phyloP scores from a whole-genome alignment of 441 rosid genomes.

The Eruca vesicaria region DNA sequence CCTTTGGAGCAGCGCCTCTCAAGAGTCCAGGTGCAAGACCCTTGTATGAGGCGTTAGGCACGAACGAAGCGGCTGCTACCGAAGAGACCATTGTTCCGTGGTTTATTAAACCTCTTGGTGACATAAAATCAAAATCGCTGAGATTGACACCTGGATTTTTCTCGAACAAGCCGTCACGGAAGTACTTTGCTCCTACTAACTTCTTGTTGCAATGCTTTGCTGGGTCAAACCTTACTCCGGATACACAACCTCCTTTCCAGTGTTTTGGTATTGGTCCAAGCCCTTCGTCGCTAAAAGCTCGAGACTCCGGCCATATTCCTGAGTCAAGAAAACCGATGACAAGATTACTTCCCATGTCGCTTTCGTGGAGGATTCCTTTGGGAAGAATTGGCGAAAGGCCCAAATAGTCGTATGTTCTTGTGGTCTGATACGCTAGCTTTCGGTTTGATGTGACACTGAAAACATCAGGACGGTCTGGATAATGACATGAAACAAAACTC shows the following conservation, averaged over 20 bases:
- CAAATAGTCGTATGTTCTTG: conserved; percentile 58
- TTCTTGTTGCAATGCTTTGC: conserved; percentile 54
- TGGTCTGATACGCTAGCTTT: conserved; percentile 45
- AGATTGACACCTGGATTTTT: accelerated
- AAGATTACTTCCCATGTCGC: conserved; percentile 58
- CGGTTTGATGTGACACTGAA: conserved; percentile 45
- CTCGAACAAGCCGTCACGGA: conserved; percentile 30
- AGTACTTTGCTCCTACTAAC: conserved; percentile 69
- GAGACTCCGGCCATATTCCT: conserved; percentile 72
- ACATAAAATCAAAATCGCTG: background rate
- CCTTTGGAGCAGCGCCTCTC: conserved; percentile 64
- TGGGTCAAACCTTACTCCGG: conserved; percentile 50
- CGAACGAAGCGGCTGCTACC: conserved; percentile 51
- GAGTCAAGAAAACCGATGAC: conserved; percentile 61
- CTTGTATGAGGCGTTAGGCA: conserved; percentile 41
- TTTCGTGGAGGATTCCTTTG: conserved; percentile 37
- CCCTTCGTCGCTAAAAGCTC: conserved; percentile 46
- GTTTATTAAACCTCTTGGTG: conserved; percentile 43
- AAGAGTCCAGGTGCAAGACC: conserved; percentile 71
- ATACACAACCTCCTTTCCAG: conserved; percentile 63
- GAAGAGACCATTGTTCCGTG: conserved; percentile 70
- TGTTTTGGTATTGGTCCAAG: conserved; percentile 45
- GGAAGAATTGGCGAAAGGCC: conserved; percentile 45
- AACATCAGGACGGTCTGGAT: conserved; percentile 54
- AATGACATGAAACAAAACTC: conserved; percentile 2